These are phyloP conservation scores for Ophiocordyceps robertsii DNA, from an alignment of 2,329 filamentous ascomycete genomes.

Conservation along the genomic window DNA sequence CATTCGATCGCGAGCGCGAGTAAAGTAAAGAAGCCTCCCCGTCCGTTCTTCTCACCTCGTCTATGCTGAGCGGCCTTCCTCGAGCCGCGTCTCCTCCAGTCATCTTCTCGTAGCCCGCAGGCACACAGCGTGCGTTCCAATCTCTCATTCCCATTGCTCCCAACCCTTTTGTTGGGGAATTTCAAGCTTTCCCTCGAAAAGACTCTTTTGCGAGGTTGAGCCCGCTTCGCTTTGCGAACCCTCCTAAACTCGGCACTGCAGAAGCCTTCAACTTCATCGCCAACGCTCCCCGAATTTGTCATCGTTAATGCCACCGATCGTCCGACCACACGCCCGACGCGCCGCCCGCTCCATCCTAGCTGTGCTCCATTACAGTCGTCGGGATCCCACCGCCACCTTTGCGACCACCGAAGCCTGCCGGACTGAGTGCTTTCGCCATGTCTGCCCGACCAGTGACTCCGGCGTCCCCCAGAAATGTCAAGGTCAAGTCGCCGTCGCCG, in stretches of 20 bases:
- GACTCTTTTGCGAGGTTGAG: too few relatives aligned
- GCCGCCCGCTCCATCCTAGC: background rate
- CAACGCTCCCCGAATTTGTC: background rate
- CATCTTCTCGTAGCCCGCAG: too few relatives aligned
- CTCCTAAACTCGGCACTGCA: background rate
- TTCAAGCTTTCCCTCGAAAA: too few relatives aligned
- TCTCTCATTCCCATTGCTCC: too few relatives aligned
- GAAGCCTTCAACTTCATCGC: background rate
- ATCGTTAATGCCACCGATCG: background rate
- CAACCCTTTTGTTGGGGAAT: too few relatives aligned
- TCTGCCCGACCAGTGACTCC: constrained; percentile 33
- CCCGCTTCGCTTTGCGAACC: background rate
- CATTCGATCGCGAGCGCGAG: too few relatives aligned
- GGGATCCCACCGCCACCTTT: background rate
- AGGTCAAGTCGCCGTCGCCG: constrained; percentile 44
- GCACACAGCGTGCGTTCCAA: too few relatives aligned
- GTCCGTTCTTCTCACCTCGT: too few relatives aligned
- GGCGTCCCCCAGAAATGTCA: constrained; percentile 41
- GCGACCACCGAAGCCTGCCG: background rate
- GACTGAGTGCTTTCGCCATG: constrained; percentile 19
- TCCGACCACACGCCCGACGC: background rate
- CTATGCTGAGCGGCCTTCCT: too few relatives aligned
- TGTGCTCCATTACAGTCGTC: background rate
- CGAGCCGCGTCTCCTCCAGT: too few relatives aligned
- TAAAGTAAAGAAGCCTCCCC: too few relatives aligned